Evolutionary conservation across 2,329 filamentous ascomycete genomes (phyloP).

Genomic region (Arthroderma sp.): DNA sequence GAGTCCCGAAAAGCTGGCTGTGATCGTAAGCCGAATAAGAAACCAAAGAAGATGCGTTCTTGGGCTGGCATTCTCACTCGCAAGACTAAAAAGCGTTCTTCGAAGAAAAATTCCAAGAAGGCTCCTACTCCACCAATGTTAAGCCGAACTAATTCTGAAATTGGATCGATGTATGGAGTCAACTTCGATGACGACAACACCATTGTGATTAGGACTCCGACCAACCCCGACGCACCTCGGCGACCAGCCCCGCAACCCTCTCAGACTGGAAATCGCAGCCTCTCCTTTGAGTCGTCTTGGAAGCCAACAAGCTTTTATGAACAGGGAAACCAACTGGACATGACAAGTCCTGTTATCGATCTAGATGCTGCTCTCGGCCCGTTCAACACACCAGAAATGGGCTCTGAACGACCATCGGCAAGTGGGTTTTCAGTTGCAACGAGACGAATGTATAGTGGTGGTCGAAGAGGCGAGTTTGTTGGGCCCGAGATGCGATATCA

Average conservation of each 20-base stretch:
- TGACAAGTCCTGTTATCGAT: slow-evolving; percentile 72
- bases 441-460: slow-evolving; percentile 37
- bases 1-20: not conserved
- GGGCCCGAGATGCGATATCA: slow-evolving; percentile 38
- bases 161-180: slow-evolving; percentile 30
- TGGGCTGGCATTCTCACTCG: slow-evolving; percentile 42
- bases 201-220: slow-evolving; percentile 33
- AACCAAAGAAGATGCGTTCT: slow-evolving; percentile 61
- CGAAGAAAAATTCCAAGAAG: slow-evolving; percentile 25
- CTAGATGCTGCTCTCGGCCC: slow-evolving; percentile 85
- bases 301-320: slow-evolving; percentile 33
- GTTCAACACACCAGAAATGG: slow-evolving; percentile 57
- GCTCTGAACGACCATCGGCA: slow-evolving; percentile 17
- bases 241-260: slow-evolving; percentile 8
- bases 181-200: slow-evolving; percentile 38
- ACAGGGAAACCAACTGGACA: slow-evolving; percentile 43
- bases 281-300: slow-evolving; percentile 26
- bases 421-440: slow-evolving; percentile 29
- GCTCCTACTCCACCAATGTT: slow-evolving; percentile 31
- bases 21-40: slow-evolving; percentile 26
- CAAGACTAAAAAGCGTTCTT: slow-evolving; percentile 33
- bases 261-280: slow-evolving; percentile 9
- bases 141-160: slow-evolving; percentile 28
- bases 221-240: slow-evolving; percentile 22
- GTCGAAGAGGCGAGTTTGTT: slow-evolving; percentile 32